phyloP scores from a whole-genome alignment of 2,329 filamentous ascomycete genomes.

The Colletotrichum musicola region DNA sequence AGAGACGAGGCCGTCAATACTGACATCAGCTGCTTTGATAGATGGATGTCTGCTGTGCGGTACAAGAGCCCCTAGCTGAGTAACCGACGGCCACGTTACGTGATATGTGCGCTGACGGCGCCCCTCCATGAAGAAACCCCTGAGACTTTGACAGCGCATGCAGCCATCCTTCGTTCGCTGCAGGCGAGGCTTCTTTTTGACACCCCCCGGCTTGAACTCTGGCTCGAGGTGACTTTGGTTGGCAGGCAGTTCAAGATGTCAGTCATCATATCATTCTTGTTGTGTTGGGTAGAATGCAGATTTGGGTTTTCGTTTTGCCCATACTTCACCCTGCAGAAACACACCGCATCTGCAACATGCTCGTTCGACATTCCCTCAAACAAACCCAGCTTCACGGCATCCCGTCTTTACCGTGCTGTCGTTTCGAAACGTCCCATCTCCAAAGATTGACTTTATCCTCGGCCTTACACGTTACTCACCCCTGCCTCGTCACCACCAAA shows the following conservation, averaged over 20 bases:
- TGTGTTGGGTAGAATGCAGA: neutral
- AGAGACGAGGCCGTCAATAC: conserved; percentile 19
- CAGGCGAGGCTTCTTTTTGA: conserved; percentile 2
- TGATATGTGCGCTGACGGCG: neutral
- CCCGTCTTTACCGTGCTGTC: conserved; percentile 13
- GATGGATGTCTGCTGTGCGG: neutral
- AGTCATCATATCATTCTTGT: neutral
- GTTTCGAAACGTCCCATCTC: conserved; percentile 33
- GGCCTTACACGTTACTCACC: neutral
- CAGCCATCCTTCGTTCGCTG: conserved; percentile 7
- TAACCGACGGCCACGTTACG: too few relatives aligned
- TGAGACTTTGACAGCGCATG: conserved; percentile 13
- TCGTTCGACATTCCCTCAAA: conserved; percentile 3
- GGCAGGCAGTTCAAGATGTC: neutral
- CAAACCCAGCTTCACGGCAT: conserved; percentile 17
- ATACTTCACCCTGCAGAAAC: conserved; percentile 15
- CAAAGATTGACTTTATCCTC: neutral
- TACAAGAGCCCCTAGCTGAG: too few relatives aligned
- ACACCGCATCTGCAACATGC: neutral
- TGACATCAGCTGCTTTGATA: conserved; percentile 9
- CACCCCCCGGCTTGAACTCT: neutral
- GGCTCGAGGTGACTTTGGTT: neutral
- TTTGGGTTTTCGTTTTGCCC: neutral
- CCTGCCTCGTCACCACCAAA: conserved; percentile 9
- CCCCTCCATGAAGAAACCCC: conserved; percentile 8